Evolutionary conservation across 257 asterid species (phyloP), one percentile per base, ranked within the genome.

Genomic region (Solanum sejunctum): DNA sequence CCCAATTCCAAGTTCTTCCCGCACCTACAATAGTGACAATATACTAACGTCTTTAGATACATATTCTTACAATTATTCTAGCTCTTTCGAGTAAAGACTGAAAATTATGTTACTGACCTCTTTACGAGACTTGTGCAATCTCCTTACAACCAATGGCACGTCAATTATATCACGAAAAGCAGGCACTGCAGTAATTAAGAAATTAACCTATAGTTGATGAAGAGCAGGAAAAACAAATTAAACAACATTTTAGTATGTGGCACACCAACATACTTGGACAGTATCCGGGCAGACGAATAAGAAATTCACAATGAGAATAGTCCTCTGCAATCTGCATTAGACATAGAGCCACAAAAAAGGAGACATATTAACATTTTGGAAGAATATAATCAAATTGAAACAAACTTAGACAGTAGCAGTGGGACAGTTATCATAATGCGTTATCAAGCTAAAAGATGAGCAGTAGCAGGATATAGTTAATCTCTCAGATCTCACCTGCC

Each of bases 141-240:
- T 94, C 88, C 98, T 94, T 83, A 97, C 99, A 3, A 97, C 99
- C 91, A 97, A 91, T 72, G 99, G 98, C 83, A 97, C 97, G 79
- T 97, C 99, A 89, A 94, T 87, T 83, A 93, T 94, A 90, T 97
- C 99, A 51, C 98, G 98, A 86, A 95, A 97, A 89, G 99, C 99
- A 70, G 98, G 99, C 99, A 97, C 99, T 92, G 91, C 61, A 60
- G 69, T 64, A 86, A 71, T 86, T 85, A 32, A 82, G 84, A 82
- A 86, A 45, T 49, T 67, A 84, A 63, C 41, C 10, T 81, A 52
- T 9, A 23, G 58, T 60, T 8, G 17, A 63, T 13, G 32, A 71
- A 71, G 58, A 81, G 71, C 63, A 66, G 36, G 15, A 81, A 47
- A 82, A 70, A 64, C 41, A 26, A 41, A 55, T 41, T 57, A 66